Evolutionary conservation across 2,329 filamentous ascomycete species (phyloP), one percentile per base, ranked within the genome.

Genomic region (Aspergillus flavus): DNA sequence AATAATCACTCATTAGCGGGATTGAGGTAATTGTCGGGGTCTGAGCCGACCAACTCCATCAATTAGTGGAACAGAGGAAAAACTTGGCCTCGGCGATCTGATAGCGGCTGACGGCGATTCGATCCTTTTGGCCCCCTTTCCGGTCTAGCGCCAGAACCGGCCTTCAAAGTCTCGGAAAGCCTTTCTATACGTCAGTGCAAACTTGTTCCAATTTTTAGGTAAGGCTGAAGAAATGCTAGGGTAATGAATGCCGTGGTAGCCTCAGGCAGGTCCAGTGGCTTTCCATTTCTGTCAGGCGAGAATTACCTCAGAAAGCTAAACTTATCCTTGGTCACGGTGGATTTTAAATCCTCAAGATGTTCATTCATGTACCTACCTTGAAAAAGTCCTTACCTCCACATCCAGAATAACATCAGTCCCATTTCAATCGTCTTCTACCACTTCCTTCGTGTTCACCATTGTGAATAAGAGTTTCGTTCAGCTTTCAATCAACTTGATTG

Each of bases 1-100:
- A 53, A 52, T 59, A 59, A 59, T 59, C 45, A 34, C 28, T 10
- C 23, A 53, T 50, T 30, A 45, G n/a, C 14, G 45, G 32, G 26
- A 52, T 52, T 52, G 48, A 52, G 48, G 43, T 30, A 59, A 59
- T 43, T 53, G n/a, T 54, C 32, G 52, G 52, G 48, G 34, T 39
- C 53, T 14, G 39, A 45, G 34, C 46, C 45, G 57, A 59, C 30
- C 34, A 58, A 6, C 12, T 21, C 9, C 26, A 10, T 21, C 19
- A 9, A 32, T 21, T 32, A 30, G 16, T 23, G 21, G 53, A 50
- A 54, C 19, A 26, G 28, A 36, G 36, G 56, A 61, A 61, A 55
- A 26, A 36, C 52, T 54, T 54, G 52, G 52, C 30, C 52, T 54
- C 52, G 52, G 52, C 52, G 52, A 54, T 54, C 52, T 32, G 50